phyloP scores from a whole-genome alignment of 257 asterid genomes.

The Buddleja alternifolia region DNA sequence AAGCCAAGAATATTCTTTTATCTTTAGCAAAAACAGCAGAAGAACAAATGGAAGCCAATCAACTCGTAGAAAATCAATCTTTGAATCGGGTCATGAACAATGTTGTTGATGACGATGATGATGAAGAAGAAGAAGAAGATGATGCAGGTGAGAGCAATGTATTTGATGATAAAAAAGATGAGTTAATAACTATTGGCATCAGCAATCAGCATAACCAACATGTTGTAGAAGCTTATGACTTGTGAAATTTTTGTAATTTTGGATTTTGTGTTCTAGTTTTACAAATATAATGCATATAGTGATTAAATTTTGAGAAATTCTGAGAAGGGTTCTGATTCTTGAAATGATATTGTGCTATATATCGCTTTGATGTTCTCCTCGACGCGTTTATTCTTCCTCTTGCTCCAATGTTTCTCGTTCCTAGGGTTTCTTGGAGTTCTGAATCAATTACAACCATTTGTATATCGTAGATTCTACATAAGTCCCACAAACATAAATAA shows the following conservation, averaged over 20 bases:
- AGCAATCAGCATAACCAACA: conserved; percentile 13
- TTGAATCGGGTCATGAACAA: conserved; percentile 14
- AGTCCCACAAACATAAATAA: too few relatives aligned
- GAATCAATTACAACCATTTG: too few relatives aligned
- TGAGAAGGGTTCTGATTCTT: neutral
- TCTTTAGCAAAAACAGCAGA: conserved; percentile 83
- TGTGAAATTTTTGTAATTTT: conserved; percentile 27
- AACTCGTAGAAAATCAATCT: conserved; percentile 45
- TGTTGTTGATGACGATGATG: conserved; percentile 30
- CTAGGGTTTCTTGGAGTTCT: too few relatives aligned
- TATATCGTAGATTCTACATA: too few relatives aligned
- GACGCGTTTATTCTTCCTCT: too few relatives aligned
- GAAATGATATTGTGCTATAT: neutral
- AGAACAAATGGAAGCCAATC: conserved; percentile 74
- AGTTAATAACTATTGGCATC: conserved; percentile 24
- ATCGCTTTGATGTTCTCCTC: too few relatives aligned
- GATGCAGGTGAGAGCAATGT: conserved; percentile 17
- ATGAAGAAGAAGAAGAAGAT: conserved; percentile 21
- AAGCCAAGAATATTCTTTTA: conserved; percentile 84
- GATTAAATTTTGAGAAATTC: conserved; percentile 4
- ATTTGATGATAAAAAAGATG: conserved; percentile 32
- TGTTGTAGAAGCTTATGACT: conserved; percentile 33
- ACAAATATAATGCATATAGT: conserved; percentile 27
- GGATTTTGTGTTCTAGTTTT: conserved; percentile 2
- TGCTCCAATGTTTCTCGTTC: too few relatives aligned